A percentile compares a stretch with the other conserved stretches of the same genome.
Conservation (phyloP, 768 basidiomycete species). For the Auricularia sp. region DNA sequence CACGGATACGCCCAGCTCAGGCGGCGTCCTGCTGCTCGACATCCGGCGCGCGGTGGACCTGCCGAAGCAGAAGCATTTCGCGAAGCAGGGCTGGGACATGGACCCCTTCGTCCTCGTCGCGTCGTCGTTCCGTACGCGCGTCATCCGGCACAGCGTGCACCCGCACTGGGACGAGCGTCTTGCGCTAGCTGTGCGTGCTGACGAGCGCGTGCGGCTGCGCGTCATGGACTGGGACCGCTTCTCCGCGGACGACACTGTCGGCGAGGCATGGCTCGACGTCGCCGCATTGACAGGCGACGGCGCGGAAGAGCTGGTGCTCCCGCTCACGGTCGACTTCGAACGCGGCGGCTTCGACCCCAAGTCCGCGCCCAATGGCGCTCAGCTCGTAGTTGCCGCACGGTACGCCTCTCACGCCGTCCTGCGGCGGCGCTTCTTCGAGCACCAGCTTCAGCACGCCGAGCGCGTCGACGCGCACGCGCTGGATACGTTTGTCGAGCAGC, state of each 20-base stretch:
- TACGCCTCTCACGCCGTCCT: conserved; percentile 4
- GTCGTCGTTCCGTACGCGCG: neutral
- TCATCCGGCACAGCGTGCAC: conserved; percentile 5
- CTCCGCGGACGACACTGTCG: neutral
- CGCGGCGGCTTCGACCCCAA: neutral
- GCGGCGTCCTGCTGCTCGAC: conserved; percentile 4
- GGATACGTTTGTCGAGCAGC: no score
- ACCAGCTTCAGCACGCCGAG: neutral
- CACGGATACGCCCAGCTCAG: neutral
- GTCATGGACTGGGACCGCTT: conserved; percentile 4
- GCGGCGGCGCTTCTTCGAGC: conserved; percentile 2
- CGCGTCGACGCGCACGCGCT: no score
- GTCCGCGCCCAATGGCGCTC: neutral
- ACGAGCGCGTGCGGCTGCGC: neutral
- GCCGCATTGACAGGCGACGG: neutral
- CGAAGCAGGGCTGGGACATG: conserved; percentile 3
- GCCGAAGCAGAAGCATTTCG: conserved; percentile 1
- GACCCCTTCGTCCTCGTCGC: conserved; percentile 6
- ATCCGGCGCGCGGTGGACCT: conserved; percentile 1
- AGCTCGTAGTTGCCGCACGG: neutral
- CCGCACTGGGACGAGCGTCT: conserved; percentile 4
- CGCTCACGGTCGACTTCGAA: neutral
- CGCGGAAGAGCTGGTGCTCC: neutral
- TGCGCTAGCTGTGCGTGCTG: neutral
- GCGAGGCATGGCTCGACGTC: neutral